Conservation (phyloP, 208 protist genomes). For the Acanthamoeba triangularis region DNA sequence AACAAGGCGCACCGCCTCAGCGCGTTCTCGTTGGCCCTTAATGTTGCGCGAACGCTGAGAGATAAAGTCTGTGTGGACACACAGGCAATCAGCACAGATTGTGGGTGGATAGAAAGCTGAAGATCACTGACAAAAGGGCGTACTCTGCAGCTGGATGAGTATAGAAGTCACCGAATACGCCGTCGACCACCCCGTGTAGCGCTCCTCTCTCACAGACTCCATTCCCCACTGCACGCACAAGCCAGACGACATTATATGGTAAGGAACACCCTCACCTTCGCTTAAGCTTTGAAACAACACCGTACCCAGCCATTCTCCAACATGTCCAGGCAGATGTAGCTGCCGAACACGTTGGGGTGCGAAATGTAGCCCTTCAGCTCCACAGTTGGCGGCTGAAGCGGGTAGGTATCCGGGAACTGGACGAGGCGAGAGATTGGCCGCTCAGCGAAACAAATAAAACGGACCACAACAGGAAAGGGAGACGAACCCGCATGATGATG, state of each 20-base stretch:
- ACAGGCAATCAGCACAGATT: neutral
- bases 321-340: conserved; percentile 35
- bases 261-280: too few species aligned
- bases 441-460: neutral
- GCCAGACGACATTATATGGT: neutral
- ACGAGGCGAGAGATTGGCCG: neutral
- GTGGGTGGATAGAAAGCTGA: neutral
- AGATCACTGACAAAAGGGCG: neutral
- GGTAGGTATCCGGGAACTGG: conserved; percentile 45
- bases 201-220: neutral
- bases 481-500: neutral
- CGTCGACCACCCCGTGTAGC: conserved; percentile 51
- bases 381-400: neutral
- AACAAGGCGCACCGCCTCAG: too few species aligned
- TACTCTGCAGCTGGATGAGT: conserved; percentile 55
- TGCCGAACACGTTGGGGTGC: conserved; percentile 37
- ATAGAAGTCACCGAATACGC: conserved; percentile 44
- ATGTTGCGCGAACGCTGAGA: neutral
- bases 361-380: neutral
- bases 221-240: neutral
- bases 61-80: neutral
- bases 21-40: too few species aligned
- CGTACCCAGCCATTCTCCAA: neutral
- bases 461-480: neutral
- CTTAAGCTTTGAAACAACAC: too few species aligned